Conservation (phyloP, 192 early-diverging fungal genomes). For the Podila epigama region DNA sequence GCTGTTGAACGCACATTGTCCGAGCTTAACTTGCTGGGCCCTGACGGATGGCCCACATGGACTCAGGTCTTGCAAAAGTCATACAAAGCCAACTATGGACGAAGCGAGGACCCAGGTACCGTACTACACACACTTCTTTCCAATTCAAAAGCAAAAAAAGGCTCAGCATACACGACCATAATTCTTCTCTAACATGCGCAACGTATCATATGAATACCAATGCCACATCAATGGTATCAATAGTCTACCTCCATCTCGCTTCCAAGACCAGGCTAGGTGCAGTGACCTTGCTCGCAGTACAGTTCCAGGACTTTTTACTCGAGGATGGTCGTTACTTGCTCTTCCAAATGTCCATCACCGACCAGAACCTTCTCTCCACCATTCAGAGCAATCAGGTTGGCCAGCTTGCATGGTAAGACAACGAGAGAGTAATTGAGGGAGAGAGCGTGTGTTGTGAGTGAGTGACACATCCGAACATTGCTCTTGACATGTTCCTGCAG, state of each 20-base stretch:
- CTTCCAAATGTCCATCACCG: constrained; percentile 72
- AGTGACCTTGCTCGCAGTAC: constrained; percentile 62
- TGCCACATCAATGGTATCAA: no score
- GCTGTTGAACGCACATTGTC: constrained; percentile 41
- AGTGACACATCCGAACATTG: no score
- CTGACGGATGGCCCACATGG: constrained; percentile 48
- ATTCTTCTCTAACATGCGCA: no score
- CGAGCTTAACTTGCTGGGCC: constrained; percentile 35
- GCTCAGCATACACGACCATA: no score
- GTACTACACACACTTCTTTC: background rate
- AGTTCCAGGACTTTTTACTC: constrained; percentile 72
- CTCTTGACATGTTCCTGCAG: no score
- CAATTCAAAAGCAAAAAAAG: background rate
- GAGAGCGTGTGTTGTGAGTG: no score
- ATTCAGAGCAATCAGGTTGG: constrained; percentile 71
- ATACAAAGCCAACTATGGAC: constrained; percentile 35
- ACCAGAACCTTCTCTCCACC: constrained; percentile 73
- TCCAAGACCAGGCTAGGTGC: constrained; percentile 56
- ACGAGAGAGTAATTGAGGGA: no score
- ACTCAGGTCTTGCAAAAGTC: constrained; percentile 44
- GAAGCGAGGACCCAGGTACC: constrained; percentile 44
- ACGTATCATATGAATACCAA: no score
- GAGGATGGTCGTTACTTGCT: constrained; percentile 67
- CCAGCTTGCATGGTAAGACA: constrained; percentile 72
- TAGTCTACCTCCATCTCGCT: constrained; percentile 42